These are phyloP conservation scores for Immersiella caudata DNA, from an alignment of 495 filamentous ascomycete species.

Conservation along the genomic window DNA sequence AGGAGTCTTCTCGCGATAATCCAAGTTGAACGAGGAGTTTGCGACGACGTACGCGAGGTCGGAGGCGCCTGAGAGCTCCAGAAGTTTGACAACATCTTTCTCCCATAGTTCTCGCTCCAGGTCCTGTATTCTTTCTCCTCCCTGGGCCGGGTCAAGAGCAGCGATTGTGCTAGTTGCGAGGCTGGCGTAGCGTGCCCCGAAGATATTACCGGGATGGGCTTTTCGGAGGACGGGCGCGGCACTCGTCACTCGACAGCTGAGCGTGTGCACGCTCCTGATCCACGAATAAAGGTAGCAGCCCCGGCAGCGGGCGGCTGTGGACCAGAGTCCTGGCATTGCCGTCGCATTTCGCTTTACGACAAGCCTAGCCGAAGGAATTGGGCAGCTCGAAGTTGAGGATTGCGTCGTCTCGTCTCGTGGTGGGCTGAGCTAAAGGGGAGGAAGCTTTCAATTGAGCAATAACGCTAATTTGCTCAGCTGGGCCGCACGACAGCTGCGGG, in stretches of 20 bases:
- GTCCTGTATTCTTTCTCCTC: too few species aligned
- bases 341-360: conserved; percentile 39
- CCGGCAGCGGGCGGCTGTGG: conserved; percentile 64
- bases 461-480: conserved; percentile 1
- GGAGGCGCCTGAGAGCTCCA: conserved; percentile 24
- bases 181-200: too few species aligned
- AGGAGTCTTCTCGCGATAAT: conserved; percentile 1
- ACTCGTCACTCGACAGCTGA: not conserved
- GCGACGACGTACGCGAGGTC: conserved; percentile 28
- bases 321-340: conserved; percentile 72
- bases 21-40: conserved; percentile 10
- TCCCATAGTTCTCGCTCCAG: conserved; percentile 44
- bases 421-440: conserved; percentile 9
- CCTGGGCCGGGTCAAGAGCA: too few species aligned
- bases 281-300: conserved; percentile 69
- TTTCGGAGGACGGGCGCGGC: conserved; percentile 9
- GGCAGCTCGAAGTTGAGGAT: not conserved
- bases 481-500: not conserved
- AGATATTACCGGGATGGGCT: not conserved
- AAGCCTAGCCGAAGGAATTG: conserved; percentile 1
- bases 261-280: conserved; percentile 54
- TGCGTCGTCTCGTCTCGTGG: not conserved
- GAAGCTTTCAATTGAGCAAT: conserved; percentile 22
- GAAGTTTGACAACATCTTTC: conserved; percentile 29
- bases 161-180: not conserved